Conservation (phyloP, 768 basidiomycete species). For the Amyloporia xantha region DNA sequence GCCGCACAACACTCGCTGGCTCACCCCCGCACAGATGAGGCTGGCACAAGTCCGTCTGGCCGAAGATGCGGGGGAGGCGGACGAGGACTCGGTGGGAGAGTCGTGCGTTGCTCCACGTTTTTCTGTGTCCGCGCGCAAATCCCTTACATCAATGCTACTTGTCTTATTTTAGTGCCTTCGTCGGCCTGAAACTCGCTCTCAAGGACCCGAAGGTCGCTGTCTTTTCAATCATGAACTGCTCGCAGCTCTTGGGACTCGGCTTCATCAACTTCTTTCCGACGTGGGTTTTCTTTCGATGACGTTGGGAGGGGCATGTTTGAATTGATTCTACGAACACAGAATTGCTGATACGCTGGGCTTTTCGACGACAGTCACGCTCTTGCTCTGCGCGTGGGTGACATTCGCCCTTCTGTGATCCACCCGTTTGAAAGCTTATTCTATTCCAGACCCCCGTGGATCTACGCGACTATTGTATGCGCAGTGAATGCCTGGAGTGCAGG, state of each 20-base stretch:
- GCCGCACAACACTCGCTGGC: constrained; percentile 60
- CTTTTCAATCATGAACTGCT: constrained; percentile 45
- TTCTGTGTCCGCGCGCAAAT: not conserved
- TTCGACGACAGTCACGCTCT: constrained; percentile 49
- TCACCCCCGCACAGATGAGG: constrained; percentile 40
- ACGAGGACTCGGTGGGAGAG: constrained; percentile 48
- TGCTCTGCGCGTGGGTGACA: constrained; percentile 50
- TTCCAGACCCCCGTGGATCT: constrained; percentile 57
- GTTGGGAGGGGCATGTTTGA: not conserved
- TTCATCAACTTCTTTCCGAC: constrained; percentile 58
- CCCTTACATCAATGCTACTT: not conserved
- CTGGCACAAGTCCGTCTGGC: constrained; percentile 63
- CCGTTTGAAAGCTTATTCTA: constrained; percentile 14
- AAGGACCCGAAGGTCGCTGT: constrained; percentile 48
- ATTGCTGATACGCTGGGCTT: constrained; percentile 57
- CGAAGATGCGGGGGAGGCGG: constrained; percentile 64
- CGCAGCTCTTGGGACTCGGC: constrained; percentile 48
- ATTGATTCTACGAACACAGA: constrained; percentile 12
- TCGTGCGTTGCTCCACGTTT: constrained; percentile 36
- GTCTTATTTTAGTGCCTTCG: constrained; percentile 36
- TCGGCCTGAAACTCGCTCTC: constrained; percentile 50
- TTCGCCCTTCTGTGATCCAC: not conserved
- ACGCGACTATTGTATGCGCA: constrained; percentile 42
- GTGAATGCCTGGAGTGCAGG: constrained; percentile 53
- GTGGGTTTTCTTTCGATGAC: constrained; percentile 22